phyloP scores from a whole-genome alignment of 768 basidiomycete species.

The Tremella yokohamensis region DNA sequence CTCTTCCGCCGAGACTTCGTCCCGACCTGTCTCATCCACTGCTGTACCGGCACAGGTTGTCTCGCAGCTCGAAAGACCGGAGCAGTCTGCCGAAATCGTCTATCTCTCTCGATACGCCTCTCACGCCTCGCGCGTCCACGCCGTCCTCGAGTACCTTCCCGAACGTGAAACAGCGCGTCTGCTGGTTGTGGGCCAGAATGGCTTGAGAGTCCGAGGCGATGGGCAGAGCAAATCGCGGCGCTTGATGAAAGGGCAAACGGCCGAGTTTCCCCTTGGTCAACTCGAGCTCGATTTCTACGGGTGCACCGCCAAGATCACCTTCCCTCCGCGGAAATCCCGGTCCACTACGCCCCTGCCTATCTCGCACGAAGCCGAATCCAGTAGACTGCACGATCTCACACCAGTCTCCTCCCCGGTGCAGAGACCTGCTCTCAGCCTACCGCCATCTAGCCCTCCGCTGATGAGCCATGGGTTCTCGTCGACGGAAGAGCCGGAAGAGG shows the following conservation, averaged over 20 bases:
- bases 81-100: conserved; percentile 5
- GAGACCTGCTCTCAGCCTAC: neutral
- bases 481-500: neutral
- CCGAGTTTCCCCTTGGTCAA: neutral
- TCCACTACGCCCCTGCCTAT: neutral
- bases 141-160: conserved; percentile 24
- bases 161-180: conserved; percentile 18
- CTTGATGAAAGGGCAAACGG: conserved; percentile 4
- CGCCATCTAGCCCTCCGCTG: neutral
- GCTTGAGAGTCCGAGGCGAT: conserved; percentile 20
- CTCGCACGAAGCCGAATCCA: neutral
- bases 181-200: conserved; percentile 42
- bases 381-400: neutral
- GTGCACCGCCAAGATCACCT: neutral
- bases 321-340: neutral
- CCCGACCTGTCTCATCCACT: conserved; percentile 8
- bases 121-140: conserved; percentile 44
- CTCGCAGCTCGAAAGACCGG: conserved; percentile 5
- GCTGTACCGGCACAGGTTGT: too few species aligned
- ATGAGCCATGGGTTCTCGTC: neutral
- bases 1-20: neutral
- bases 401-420: neutral
- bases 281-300: conserved; percentile 7
- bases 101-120: conserved; percentile 31
- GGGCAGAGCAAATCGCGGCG: conserved; percentile 11